Percentiles rank a stretch among this genome's conserved stretches.
Evolutionary conservation across 2,329 filamentous ascomycete genomes (phyloP).

Genomic region (Arthroderma sp.): DNA sequence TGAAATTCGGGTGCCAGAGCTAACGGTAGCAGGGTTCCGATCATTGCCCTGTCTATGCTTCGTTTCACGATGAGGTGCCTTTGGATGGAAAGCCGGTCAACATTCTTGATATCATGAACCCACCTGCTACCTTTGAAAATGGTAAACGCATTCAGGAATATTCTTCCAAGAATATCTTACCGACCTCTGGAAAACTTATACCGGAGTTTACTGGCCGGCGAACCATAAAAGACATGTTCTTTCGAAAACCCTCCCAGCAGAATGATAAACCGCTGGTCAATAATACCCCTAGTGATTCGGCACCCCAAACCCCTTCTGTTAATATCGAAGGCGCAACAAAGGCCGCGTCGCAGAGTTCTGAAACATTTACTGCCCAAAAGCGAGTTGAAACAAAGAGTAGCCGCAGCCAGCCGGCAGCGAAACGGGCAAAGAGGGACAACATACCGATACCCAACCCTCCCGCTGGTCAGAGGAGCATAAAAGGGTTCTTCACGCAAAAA

Average conservation of each 20-base stretch:
- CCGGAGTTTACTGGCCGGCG: conserved; percentile 75
- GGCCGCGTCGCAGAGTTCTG: not conserved
- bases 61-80: conserved; percentile 51
- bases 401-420: not conserved
- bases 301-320: not conserved
- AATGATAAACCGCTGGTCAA: not conserved
- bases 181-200: conserved; percentile 68
- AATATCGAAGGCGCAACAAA: not conserved
- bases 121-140: conserved; percentile 53
- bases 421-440: not conserved
- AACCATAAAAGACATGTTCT: conserved; percentile 90
- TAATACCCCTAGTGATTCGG: not conserved
- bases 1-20: conserved; percentile 1
- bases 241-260: conserved; percentile 36
- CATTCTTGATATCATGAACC: conserved; percentile 65
- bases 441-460: not conserved
- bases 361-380: not conserved
- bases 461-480: not conserved
- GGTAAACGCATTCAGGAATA: conserved; percentile 56
- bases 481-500: not conserved
- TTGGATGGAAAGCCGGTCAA: conserved; percentile 38
- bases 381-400: too few relatives aligned
- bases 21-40: conserved; percentile 57
- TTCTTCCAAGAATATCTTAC: conserved; percentile 51
- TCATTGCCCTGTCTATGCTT: conserved; percentile 84